Conservation (phyloP, 305 asterid species). For the Solanum chacoense region DNA sequence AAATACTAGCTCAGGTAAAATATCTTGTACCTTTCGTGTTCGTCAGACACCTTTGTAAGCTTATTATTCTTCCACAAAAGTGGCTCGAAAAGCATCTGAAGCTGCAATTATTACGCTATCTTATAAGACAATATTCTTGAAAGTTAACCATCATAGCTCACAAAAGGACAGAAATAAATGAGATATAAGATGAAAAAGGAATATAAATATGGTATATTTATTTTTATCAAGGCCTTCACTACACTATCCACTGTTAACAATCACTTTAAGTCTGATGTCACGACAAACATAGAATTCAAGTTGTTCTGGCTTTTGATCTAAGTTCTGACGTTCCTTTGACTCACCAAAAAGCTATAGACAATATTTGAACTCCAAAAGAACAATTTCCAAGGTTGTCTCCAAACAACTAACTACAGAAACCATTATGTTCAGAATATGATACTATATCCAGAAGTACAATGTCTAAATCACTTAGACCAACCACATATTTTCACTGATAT, state of each 20-base stretch:
- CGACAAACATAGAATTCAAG: neutral
- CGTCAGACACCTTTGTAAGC: slow-evolving; percentile 21
- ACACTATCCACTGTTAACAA: neutral
- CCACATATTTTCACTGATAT: neutral
- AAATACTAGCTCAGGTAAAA: neutral
- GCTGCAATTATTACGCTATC: slow-evolving; percentile 31
- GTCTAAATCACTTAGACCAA: neutral
- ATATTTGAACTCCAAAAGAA: neutral
- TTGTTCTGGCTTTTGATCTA: neutral
- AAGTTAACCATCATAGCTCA: neutral
- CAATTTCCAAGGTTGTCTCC: neutral
- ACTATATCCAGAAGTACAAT: neutral
- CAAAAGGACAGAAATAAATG: neutral
- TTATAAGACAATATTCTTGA: neutral
- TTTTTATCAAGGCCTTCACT: neutral
- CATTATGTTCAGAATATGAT: neutral
- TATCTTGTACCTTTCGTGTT: slow-evolving; percentile 49
- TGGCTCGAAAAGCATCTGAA: slow-evolving; percentile 74
- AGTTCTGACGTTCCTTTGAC: neutral
- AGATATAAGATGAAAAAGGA: neutral
- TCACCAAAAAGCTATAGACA: neutral
- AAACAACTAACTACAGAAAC: neutral
- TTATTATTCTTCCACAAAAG: slow-evolving; percentile 58
- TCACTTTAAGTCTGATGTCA: neutral
- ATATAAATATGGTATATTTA: neutral